These are phyloP conservation scores for Candida suzukii DNA, from an alignment of 805 yeast genomes.

Conservation along the genomic window DNA sequence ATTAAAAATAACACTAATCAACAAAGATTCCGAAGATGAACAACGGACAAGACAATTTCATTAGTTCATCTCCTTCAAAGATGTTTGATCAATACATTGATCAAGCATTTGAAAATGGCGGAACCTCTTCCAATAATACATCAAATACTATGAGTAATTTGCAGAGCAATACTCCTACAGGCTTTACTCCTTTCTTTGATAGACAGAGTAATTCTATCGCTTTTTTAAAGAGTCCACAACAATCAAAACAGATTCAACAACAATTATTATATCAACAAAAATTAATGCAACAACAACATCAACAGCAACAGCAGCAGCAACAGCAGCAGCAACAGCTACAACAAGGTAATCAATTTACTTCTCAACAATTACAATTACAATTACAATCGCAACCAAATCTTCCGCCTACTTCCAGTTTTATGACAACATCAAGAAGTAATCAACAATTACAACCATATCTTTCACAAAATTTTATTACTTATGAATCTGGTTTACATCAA, in stretches of 20 bases:
- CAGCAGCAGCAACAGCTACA: constrained; percentile 2
- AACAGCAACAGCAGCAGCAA: constrained; percentile 3
- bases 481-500: not conserved
- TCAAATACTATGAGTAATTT: not conserved
- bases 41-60: constrained; percentile 10
- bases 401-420: constrained; percentile 1
- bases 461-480: not conserved
- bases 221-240: not conserved
- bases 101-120: not conserved
- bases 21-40: constrained; percentile 1
- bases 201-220: constrained; percentile 4
- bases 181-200: constrained; percentile 23
- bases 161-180: constrained; percentile 5
- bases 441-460: not conserved
- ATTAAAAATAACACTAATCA: too few species aligned
- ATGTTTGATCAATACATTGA: constrained; percentile 17
- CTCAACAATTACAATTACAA: too few species aligned
- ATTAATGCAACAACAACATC: constrained; percentile 3
- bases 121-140: not conserved
- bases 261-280: not conserved
- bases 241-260: not conserved
- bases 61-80: constrained; percentile 23
- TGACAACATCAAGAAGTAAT: constrained; percentile 10
- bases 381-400: not conserved
- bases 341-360: too few species aligned